These are phyloP conservation scores for Stephanodiscus triporus DNA, from an alignment of 108 stramenopile species.

Conservation along the genomic window DNA sequence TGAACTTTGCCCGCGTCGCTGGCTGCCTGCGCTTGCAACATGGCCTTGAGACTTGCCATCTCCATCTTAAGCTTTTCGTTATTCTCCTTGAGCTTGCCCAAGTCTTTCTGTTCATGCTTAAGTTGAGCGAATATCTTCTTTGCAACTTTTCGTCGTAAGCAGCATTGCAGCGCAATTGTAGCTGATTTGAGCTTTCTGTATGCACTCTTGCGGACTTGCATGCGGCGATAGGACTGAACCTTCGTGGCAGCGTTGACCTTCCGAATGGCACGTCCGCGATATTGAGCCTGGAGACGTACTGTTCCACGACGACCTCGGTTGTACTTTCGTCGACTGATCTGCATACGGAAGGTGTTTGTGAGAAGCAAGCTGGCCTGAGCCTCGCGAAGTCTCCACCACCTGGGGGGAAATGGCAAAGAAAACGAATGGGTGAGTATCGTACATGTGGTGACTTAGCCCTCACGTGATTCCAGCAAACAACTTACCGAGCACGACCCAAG, in stretches of 20 bases:
- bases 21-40: slow-evolving; percentile 87
- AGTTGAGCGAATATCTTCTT: slow-evolving; percentile 60
- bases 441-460: background rate
- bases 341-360: slow-evolving; percentile 83
- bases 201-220: slow-evolving; percentile 43
- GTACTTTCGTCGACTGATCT: slow-evolving; percentile 60
- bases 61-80: slow-evolving; percentile 90
- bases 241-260: slow-evolving; percentile 63
- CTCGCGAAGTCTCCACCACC: slow-evolving; percentile 82
- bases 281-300: slow-evolving; percentile 69
- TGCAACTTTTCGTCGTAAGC: slow-evolving; percentile 61
- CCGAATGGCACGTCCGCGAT: slow-evolving; percentile 69
- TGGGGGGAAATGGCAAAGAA: slow-evolving; percentile 13
- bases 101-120: slow-evolving; percentile 83
- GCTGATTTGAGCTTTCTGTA: slow-evolving; percentile 72
- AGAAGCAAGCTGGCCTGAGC: slow-evolving; percentile 80
- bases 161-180: slow-evolving; percentile 78
- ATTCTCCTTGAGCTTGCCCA: slow-evolving; percentile 85
- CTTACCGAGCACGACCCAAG: slow-evolving; percentile 77
- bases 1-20: slow-evolving; percentile 64
- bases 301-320: slow-evolving; percentile 59
- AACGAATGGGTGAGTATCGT: slow-evolving; percentile 5
- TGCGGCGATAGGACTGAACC: slow-evolving; percentile 69
- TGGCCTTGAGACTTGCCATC: slow-evolving; percentile 91
- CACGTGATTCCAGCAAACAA: slow-evolving; percentile 1